Percentiles rank a stretch among this genome's conserved stretches.
phyloP scores from a whole-genome alignment of 2,329 filamentous ascomycete species.

The Verticillium tricorpus region DNA sequence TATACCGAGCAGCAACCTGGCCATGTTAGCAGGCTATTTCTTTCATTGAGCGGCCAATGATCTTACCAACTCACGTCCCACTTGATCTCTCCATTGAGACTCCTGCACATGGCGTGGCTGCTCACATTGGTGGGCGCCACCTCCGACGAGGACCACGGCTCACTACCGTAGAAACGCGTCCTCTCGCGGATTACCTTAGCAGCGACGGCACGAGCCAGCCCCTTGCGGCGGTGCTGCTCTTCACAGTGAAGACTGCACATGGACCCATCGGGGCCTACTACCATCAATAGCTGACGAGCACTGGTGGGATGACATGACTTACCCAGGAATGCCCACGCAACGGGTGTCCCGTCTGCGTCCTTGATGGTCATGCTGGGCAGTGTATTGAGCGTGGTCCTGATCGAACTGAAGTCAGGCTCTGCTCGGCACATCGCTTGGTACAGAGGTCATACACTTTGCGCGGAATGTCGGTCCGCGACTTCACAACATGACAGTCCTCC shows the following conservation, averaged over 20 bases:
- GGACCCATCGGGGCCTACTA: constrained; percentile 54
- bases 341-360: constrained; percentile 37
- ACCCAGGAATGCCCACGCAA: constrained; percentile 63
- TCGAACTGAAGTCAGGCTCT: background rate
- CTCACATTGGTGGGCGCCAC: constrained; percentile 56
- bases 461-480: constrained; percentile 51
- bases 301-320: background rate
- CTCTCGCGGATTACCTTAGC: constrained; percentile 52
- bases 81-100: constrained; percentile 49
- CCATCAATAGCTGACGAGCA: background rate
- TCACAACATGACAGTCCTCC: constrained; percentile 53
- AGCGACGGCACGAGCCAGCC: constrained; percentile 59
- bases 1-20: background rate
- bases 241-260: constrained; percentile 58
- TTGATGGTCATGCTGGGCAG: constrained; percentile 45
- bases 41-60: background rate
- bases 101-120: constrained; percentile 59
- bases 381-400: constrained; percentile 34
- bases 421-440: background rate
- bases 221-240: constrained; percentile 47
- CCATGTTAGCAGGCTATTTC: background rate
- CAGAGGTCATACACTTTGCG: constrained; percentile 40
- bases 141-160: constrained; percentile 57
- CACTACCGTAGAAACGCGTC: constrained; percentile 36
- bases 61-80: constrained; percentile 59